phyloP scores from a whole-genome alignment of 352 stramenopile species.

The Phytophthora idaei region DNA sequence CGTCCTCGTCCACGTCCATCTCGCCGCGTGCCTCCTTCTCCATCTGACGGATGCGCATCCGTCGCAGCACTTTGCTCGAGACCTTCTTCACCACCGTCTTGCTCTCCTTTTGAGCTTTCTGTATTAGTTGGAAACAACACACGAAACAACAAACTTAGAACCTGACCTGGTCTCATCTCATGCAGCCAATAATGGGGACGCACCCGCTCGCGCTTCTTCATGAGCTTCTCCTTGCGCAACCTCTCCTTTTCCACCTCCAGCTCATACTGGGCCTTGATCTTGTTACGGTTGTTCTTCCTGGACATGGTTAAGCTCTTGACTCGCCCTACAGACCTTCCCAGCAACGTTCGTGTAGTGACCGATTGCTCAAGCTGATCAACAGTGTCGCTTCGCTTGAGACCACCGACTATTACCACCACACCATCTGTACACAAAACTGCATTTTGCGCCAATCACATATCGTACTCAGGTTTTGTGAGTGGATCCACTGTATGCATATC shows the following conservation, averaged over 20 bases:
- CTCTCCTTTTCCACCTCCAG: conserved; percentile 78
- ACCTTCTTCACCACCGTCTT: conserved; percentile 78
- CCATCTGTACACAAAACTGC: not conserved
- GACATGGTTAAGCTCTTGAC: conserved; percentile 46
- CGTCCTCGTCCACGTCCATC: conserved; percentile 45
- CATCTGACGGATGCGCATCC: conserved; percentile 63
- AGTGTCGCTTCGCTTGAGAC: conserved; percentile 31
- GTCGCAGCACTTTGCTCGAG: conserved; percentile 70
- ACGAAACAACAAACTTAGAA: not conserved
- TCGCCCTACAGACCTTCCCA: not conserved
- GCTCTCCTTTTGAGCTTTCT: conserved; percentile 64
- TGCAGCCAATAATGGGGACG: conserved; percentile 1
- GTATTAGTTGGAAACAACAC: not conserved
- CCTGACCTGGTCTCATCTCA: not conserved
- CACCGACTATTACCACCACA: conserved; percentile 23
- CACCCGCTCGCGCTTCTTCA: conserved; percentile 75
- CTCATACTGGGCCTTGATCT: conserved; percentile 84
- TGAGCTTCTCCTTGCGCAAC: conserved; percentile 72
- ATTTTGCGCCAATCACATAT: conserved; percentile 21
- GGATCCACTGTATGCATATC: conserved; percentile 11
- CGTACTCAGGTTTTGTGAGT: conserved; percentile 13
- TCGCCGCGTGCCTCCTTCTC: conserved; percentile 61
- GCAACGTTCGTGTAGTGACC: not conserved
- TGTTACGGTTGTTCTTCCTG: conserved; percentile 81
- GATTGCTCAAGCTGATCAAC: not conserved